A percentile compares a stretch with the other conserved stretches of the same genome.
Evolutionary conservation across 768 basidiomycete species (phyloP).

Genomic region (Phaeolepiota aurea): DNA sequence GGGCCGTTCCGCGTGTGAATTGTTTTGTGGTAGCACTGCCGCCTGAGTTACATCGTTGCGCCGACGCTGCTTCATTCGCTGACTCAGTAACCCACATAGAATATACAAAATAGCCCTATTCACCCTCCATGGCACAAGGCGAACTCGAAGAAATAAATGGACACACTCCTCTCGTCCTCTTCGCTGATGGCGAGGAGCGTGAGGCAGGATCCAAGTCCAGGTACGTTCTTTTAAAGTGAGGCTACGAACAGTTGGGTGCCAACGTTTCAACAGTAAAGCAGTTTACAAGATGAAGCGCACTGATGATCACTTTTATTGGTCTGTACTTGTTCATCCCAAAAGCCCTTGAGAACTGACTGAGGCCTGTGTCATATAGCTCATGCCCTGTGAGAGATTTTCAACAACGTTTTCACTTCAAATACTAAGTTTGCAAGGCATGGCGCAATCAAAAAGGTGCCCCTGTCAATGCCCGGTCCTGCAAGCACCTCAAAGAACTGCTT

Average conservation of each 20-base stretch:
- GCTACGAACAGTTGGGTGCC: conserved; percentile 4
- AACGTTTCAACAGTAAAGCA: conserved; percentile 21
- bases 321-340: conserved; percentile 3
- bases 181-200: conserved; percentile 39
- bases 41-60: too few relatives aligned
- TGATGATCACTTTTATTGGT: conserved; percentile 32
- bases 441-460: conserved; percentile 22
- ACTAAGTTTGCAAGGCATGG: conserved; percentile 3
- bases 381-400: conserved; percentile 16
- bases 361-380: conserved; percentile 11
- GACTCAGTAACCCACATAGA: too few relatives aligned
- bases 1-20: too few relatives aligned
- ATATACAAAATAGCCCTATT: too few relatives aligned
- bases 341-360: background rate
- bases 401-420: background rate
- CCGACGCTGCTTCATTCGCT: too few relatives aligned
- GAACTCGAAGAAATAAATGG: conserved; percentile 45
- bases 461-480: conserved; percentile 40
- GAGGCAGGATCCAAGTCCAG: conserved; percentile 35
- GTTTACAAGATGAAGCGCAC: conserved; percentile 36
- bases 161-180: conserved; percentile 36
- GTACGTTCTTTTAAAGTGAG: conserved; percentile 13
- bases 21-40: too few relatives aligned
- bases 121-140: conserved; percentile 19
- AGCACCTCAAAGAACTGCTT: conserved; percentile 34